Percentiles rank a stretch among this genome's conserved stretches.
phyloP scores from a whole-genome alignment of 495 filamentous ascomycete genomes.

The Penicillium macrosclerotiorum region DNA sequence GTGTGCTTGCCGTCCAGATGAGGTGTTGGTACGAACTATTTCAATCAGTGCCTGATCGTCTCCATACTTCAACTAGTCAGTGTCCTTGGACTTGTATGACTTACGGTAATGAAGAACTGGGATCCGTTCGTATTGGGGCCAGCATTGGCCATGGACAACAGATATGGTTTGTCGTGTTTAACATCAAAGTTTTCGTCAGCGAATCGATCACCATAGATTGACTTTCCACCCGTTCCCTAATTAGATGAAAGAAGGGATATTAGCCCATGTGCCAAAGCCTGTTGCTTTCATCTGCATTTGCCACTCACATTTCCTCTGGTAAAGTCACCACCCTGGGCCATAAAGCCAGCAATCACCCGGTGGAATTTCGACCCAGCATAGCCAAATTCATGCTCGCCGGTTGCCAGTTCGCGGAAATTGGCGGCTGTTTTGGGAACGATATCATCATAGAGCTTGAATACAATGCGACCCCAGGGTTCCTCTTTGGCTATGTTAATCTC shows the following conservation, averaged over 20 bases:
- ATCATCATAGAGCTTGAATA: constrained; percentile 78
- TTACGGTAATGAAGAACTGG: constrained; percentile 86
- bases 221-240: constrained; percentile 83
- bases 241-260: no score
- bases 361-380: constrained; percentile 96
- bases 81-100: neutral
- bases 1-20: constrained; percentile 89
- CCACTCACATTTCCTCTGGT: constrained; percentile 67
- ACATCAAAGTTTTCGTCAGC: constrained; percentile 81
- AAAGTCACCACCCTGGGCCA: constrained; percentile 87
- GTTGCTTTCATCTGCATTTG: neutral
- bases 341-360: constrained; percentile 97
- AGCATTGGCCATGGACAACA: constrained; percentile 89
- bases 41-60: neutral
- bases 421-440: constrained; percentile 83
- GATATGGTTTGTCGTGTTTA: constrained; percentile 76
- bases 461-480: constrained; percentile 59
- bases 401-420: constrained; percentile 87
- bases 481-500: neutral
- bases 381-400: constrained; percentile 92
- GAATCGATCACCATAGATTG: constrained; percentile 88
- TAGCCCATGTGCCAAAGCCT: neutral
- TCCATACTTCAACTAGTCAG: neutral
- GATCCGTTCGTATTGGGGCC: constrained; percentile 76
- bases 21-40: constrained; percentile 60